Conservation (phyloP, 106 monocot genomes). For the Gastrodia elata region DNA sequence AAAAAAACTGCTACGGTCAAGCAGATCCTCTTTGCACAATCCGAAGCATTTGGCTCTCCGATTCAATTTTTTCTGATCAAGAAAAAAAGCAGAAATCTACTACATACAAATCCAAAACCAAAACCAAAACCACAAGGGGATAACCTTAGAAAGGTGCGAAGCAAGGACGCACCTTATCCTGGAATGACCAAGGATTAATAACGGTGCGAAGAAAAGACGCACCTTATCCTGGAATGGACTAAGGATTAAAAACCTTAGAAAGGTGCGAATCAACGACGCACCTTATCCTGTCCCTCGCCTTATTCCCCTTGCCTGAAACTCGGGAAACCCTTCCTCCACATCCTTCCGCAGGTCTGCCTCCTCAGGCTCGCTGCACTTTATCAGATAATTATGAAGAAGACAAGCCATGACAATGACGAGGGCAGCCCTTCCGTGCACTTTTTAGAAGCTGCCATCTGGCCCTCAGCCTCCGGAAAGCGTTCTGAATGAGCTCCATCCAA, state of each 20-base stretch:
- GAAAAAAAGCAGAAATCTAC: too few species aligned
- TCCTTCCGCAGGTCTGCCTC: neutral
- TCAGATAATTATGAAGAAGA: slow-evolving; percentile 78
- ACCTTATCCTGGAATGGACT: too few species aligned
- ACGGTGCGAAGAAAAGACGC: too few species aligned
- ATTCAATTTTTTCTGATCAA: too few species aligned
- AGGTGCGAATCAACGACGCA: slow-evolving; percentile 39
- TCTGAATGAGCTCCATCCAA: slow-evolving; percentile 46
- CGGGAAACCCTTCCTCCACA: slow-evolving; percentile 15
- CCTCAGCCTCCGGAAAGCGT: slow-evolving; percentile 30
- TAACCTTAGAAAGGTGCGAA: too few species aligned
- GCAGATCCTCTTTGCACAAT: too few species aligned
- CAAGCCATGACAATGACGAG: slow-evolving; percentile 41
- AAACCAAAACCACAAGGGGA: too few species aligned
- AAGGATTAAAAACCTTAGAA: slow-evolving; percentile 25
- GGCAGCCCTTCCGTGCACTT: slow-evolving; percentile 62
- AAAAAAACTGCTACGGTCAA: too few species aligned
- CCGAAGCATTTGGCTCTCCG: too few species aligned
- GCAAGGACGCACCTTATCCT: too few species aligned
- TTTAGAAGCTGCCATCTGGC: slow-evolving; percentile 59
- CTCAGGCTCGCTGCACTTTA: slow-evolving; percentile 46
- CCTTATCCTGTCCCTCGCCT: slow-evolving; percentile 43
- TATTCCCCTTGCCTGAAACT: slow-evolving; percentile 42
- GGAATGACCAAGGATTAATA: too few species aligned
- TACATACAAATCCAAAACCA: too few species aligned